Evolutionary conservation across 2,329 filamentous ascomycete genomes (phyloP).

Genomic region (Sporothrix dimorphospora): DNA sequence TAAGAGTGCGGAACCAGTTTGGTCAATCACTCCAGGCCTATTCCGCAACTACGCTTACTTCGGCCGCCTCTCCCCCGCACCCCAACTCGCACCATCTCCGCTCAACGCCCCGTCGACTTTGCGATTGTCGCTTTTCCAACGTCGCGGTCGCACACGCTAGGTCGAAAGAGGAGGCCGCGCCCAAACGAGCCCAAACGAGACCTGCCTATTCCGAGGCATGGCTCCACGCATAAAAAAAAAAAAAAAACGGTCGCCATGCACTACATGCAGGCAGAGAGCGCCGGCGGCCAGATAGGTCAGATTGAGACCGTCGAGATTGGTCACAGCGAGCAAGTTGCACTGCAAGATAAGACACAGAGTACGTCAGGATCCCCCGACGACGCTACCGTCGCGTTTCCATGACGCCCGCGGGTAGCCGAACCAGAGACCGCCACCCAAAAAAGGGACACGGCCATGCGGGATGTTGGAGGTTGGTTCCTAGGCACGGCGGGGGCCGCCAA

Average conservation of each 20-base stretch:
- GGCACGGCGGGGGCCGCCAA: neutral
- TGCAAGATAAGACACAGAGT: neutral
- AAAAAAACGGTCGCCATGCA: neutral
- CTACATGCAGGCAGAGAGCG: neutral
- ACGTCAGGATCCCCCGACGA: neutral
- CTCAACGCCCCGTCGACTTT: neutral
- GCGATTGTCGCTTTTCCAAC: neutral
- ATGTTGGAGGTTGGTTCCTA: neutral
- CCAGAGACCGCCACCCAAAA: neutral
- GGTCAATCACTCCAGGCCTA: neutral
- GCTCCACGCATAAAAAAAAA: neutral
- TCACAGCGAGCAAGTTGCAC: neutral
- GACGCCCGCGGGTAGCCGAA: slow-evolving; percentile 8
- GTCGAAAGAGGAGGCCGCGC: neutral
- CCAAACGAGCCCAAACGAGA: neutral
- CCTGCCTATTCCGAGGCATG: slow-evolving; percentile 13
- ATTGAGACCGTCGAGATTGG: neutral
- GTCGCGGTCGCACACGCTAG: neutral
- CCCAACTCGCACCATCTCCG: neutral
- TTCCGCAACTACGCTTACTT: neutral
- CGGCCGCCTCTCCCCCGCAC: neutral
- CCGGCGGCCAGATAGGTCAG: neutral
- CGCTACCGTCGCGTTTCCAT: neutral
- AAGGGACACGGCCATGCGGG: neutral
- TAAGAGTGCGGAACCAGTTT: neutral